A percentile compares a stretch with the other conserved stretches of the same genome.
Conservation (phyloP, 768 basidiomycete species). For the Tremella yokohamensis region DNA sequence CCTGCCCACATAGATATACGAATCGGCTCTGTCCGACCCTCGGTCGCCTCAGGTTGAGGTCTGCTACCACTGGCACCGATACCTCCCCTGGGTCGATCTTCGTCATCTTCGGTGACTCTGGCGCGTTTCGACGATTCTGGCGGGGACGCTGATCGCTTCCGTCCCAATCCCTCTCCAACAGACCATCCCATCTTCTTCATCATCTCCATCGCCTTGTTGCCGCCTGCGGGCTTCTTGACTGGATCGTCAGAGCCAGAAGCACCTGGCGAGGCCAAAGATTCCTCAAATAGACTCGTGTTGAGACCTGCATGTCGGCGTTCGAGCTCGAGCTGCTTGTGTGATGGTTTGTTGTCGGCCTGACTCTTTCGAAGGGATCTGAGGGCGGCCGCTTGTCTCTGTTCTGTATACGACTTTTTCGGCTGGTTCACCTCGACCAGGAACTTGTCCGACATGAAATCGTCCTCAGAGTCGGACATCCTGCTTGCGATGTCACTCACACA, state of each 20-base stretch:
- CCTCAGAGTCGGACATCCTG: conserved; percentile 50
- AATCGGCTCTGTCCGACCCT: conserved; percentile 30
- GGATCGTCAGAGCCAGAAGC: conserved; percentile 3
- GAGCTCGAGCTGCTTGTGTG: conserved; percentile 36
- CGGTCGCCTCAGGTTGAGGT: neutral
- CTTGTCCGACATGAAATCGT: conserved; percentile 52
- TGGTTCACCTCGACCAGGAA: conserved; percentile 37
- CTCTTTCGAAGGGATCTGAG: conserved; percentile 30
- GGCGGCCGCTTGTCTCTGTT: conserved; percentile 15
- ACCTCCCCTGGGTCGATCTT: conserved; percentile 26
- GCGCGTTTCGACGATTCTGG: conserved; percentile 13
- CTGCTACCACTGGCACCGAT: conserved; percentile 19
- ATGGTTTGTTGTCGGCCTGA: conserved; percentile 30
- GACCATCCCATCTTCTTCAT: conserved; percentile 52
- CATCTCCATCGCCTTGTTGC: conserved; percentile 47
- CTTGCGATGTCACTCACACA: no score
- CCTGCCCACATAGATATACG: conserved; percentile 41
- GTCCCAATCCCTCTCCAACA: conserved; percentile 46
- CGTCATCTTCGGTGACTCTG: conserved; percentile 19
- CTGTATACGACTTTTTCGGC: conserved; percentile 25
- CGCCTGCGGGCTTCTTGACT: conserved; percentile 12
- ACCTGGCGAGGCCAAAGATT: neutral
- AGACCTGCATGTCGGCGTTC: conserved; percentile 37
- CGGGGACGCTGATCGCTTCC: conserved; percentile 26
- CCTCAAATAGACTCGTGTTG: conserved; percentile 42